Conservation (phyloP, 2,329 filamentous ascomycete genomes). For the Rhytidhysteron rufulum region DNA sequence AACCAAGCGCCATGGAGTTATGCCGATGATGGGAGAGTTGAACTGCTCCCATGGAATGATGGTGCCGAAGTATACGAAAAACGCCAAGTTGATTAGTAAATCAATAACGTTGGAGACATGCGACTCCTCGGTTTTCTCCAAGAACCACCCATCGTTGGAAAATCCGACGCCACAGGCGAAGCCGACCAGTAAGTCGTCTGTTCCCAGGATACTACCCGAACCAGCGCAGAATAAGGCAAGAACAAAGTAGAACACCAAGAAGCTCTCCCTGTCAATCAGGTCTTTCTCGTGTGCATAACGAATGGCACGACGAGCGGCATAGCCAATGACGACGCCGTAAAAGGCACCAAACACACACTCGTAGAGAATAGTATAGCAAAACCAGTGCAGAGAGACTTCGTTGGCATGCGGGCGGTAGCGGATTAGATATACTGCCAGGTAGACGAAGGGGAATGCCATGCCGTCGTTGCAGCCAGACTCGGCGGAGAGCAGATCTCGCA, state of each 20-base stretch:
- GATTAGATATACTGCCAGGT: slow-evolving; percentile 85
- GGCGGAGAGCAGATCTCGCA: slow-evolving; percentile 89
- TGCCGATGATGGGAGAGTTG: slow-evolving; percentile 68
- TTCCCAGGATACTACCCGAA: slow-evolving; percentile 82
- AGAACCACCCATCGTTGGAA: slow-evolving; percentile 98
- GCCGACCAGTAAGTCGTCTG: slow-evolving; percentile 91
- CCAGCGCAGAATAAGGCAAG: slow-evolving; percentile 93
- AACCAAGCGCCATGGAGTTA: slow-evolving; percentile 85
- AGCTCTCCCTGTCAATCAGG: slow-evolving; percentile 92
- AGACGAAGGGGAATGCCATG: slow-evolving; percentile 98
- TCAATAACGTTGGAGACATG: slow-evolving; percentile 99
- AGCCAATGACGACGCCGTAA: slow-evolving; percentile 83
- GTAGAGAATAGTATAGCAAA: slow-evolving; percentile 86
- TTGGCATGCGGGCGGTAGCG: slow-evolving; percentile 67
- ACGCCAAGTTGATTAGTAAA: slow-evolving; percentile 90
- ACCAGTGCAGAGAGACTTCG: slow-evolving; percentile 77
- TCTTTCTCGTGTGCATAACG: slow-evolving; percentile 79
- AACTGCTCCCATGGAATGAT: slow-evolving; percentile 96
- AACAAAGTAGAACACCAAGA: slow-evolving; percentile 97
- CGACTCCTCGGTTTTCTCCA: slow-evolving; percentile 95
- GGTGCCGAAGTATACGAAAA: slow-evolving; percentile 96
- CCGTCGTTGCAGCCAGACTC: slow-evolving; percentile 99
- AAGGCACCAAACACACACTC: slow-evolving; percentile 92
- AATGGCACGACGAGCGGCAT: slow-evolving; percentile 86
- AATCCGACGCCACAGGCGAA: slow-evolving; percentile 97